These are phyloP conservation scores for Mucor lusitanicus DNA, from an alignment of 371 early-diverging fungal genomes.

Conservation along the genomic window DNA sequence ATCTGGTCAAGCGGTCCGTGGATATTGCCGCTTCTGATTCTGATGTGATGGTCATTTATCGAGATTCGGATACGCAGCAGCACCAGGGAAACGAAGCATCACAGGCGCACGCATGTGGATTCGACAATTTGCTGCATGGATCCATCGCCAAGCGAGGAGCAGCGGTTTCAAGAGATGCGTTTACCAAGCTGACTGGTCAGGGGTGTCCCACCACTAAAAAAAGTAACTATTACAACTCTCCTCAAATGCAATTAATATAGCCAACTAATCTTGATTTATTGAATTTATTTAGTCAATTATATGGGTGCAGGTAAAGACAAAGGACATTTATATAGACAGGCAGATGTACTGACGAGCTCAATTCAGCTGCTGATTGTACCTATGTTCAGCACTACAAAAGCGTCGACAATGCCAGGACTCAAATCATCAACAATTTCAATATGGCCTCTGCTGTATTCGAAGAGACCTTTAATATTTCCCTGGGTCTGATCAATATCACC, in stretches of 20 bases:
- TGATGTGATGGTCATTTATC: conserved; percentile 64
- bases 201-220: conserved; percentile 27
- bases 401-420: conserved; percentile 58
- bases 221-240: conserved; percentile 15
- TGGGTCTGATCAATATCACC: conserved; percentile 84
- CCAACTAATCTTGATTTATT: not conserved
- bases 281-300: conserved; percentile 32
- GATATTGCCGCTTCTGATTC: conserved; percentile 48
- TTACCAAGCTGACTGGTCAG: conserved; percentile 4
- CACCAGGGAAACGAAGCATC: not conserved
- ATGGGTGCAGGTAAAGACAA: conserved; percentile 37
- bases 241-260: not conserved
- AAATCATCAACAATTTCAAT: conserved; percentile 78
- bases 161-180: not conserved
- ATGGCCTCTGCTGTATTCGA: conserved; percentile 85
- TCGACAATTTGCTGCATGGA: conserved; percentile 10
- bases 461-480: conserved; percentile 84
- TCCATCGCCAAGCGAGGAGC: not conserved
- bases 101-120: conserved; percentile 19
- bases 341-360: not conserved
- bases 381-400: conserved; percentile 65
- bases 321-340: not conserved
- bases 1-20: conserved; percentile 50
- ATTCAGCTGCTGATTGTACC: conserved; percentile 74
- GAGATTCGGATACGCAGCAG: conserved; percentile 57